Percentiles rank a stretch among this genome's conserved stretches.
These are phyloP conservation scores for Simmondsia chinensis DNA, from an alignment of 148 eudicot species.

Conservation along the genomic window DNA sequence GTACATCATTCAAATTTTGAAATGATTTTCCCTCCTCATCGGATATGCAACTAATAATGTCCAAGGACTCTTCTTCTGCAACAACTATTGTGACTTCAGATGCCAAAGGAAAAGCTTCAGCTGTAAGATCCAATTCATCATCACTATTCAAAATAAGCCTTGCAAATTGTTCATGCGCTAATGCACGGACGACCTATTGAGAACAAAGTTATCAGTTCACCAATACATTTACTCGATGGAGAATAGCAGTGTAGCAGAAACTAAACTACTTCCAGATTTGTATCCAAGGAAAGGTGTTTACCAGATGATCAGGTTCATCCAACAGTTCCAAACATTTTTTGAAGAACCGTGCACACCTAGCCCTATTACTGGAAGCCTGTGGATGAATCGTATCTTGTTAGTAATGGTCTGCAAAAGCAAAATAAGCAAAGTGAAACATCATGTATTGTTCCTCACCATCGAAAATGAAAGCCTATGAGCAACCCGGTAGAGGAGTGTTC, in stretches of 20 bases:
- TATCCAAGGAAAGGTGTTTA: slow-evolving; percentile 10
- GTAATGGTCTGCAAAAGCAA: not conserved
- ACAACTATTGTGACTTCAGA: slow-evolving; percentile 49
- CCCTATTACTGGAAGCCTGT: slow-evolving; percentile 58
- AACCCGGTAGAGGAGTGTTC: slow-evolving; percentile 72
- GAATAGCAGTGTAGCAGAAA: not conserved
- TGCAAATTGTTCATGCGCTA: slow-evolving; percentile 96
- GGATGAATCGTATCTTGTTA: slow-evolving; percentile 15
- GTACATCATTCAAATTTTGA: slow-evolving; percentile 17
- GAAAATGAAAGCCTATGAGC: slow-evolving; percentile 96
- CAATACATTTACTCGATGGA: not conserved
- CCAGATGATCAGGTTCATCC: slow-evolving; percentile 92
- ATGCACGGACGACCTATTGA: slow-evolving; percentile 83
- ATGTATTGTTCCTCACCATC: slow-evolving; percentile 30
- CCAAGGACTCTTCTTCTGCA: slow-evolving; percentile 74
- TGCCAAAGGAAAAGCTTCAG: slow-evolving; percentile 49
- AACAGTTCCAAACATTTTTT: slow-evolving; percentile 77
- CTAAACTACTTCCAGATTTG: not conserved
- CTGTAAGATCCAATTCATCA: slow-evolving; percentile 51
- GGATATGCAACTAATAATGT: slow-evolving; percentile 41
- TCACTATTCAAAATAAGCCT: slow-evolving; percentile 71
- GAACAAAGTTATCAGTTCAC: not conserved
- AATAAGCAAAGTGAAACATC: not conserved
- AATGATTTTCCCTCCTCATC: slow-evolving; percentile 34
- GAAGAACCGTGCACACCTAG: slow-evolving; percentile 74